Conservation (phyloP, 768 basidiomycete genomes). For the Mycena leptocephala region DNA sequence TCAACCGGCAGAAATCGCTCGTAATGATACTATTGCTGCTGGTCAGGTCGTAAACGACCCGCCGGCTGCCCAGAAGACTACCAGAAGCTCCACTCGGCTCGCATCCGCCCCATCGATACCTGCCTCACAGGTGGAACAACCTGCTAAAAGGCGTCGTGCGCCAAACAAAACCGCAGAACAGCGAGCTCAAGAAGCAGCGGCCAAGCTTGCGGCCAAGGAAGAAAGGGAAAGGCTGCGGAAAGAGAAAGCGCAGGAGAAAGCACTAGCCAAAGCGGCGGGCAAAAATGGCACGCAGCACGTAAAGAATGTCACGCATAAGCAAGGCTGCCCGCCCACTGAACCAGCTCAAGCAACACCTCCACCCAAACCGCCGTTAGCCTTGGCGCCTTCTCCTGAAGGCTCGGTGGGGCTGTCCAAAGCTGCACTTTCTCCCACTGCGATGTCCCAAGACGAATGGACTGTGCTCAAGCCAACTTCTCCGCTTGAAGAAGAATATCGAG, state of each 20-base stretch:
- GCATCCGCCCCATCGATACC: slow-evolving; percentile 38
- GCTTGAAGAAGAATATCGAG: slow-evolving; percentile 5
- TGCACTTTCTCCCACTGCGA: slow-evolving; percentile 1
- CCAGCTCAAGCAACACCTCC: background rate
- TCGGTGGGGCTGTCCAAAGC: background rate
- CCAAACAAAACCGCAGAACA: slow-evolving; percentile 41
- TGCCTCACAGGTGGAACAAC: slow-evolving; percentile 36
- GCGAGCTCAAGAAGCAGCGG: slow-evolving; percentile 40
- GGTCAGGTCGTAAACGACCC: background rate
- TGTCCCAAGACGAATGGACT: slow-evolving; percentile 33
- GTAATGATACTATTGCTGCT: background rate
- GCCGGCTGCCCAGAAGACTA: background rate
- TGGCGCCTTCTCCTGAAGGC: background rate
- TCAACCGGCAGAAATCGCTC: background rate
- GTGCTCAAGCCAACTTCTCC: slow-evolving; percentile 30
- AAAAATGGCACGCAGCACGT: slow-evolving; percentile 1
- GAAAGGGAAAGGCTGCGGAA: slow-evolving; percentile 24
- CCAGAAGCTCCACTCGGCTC: slow-evolving; percentile 37
- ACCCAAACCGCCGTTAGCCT: background rate
- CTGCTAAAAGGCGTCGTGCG: slow-evolving; percentile 34
- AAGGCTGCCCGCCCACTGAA: background rate
- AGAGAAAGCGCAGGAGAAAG: slow-evolving; percentile 13
- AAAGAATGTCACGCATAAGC: background rate
- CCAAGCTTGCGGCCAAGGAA: slow-evolving; percentile 28
- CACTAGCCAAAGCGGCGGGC: slow-evolving; percentile 11